phyloP scores from a whole-genome alignment of 164 flowering plant species.

The Magnolia kwangsiensis region DNA sequence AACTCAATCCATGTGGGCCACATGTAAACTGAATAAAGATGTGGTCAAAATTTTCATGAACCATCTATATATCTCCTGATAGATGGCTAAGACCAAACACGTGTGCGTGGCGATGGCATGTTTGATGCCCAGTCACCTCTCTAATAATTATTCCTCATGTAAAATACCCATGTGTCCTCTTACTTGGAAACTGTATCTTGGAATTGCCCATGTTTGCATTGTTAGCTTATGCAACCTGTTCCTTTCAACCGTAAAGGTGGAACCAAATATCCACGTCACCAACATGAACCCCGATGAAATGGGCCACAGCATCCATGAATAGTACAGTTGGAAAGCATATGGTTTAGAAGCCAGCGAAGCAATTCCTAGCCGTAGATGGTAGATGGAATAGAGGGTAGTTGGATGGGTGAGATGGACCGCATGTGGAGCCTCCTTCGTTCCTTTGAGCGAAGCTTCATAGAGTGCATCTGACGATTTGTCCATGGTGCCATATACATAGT shows the following conservation, averaged over 20 bases:
- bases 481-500: conserved; percentile 53
- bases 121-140: no score
- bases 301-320: conserved; percentile 61
- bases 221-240: conserved; percentile 43
- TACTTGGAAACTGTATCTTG: conserved; percentile 60
- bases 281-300: conserved; percentile 39
- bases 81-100: no score
- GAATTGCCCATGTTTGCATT: conserved; percentile 64
- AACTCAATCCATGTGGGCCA: no score
- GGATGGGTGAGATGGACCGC: conserved; percentile 72
- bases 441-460: conserved; percentile 37
- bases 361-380: conserved; percentile 58
- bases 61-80: no score
- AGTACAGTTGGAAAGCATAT: conserved; percentile 46
- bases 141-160: no score
- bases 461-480: conserved; percentile 50
- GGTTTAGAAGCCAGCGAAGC: conserved; percentile 61
- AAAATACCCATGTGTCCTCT: background rate
- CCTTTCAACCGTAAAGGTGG: conserved; percentile 50
- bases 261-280: conserved; percentile 44
- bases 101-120: no score
- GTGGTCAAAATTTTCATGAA: no score
- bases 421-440: conserved; percentile 37
- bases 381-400: conserved; percentile 63
- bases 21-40: no score